Evolutionary conservation across 1,284 basidiomycete species (phyloP), one percentile per base, ranked within the genome.

Genomic region (Austroboletus niveus): DNA sequence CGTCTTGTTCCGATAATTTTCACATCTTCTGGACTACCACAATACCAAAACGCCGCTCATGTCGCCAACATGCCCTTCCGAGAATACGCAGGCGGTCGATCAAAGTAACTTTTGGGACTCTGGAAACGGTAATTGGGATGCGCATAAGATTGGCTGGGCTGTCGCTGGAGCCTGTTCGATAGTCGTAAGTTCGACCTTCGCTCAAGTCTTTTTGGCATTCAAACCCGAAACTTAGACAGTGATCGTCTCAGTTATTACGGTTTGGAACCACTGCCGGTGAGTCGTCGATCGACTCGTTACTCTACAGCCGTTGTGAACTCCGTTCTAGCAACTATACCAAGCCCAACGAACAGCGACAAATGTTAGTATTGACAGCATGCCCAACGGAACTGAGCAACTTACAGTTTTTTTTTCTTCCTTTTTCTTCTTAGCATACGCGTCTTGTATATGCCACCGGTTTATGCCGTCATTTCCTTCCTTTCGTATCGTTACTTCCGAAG

Each of bases 401-500:
- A 40, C 9, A 30, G 14, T 14, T 24, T 5, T 24, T 5, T 5
- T 2, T 24, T 24, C 22, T 24, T 5, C 22, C 22, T 24, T 24
- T 24, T 24, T 24, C 22, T 5, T 38, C 40, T 35, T 47, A 60
- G 65, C 31, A 69, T 90, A 31, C 82, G 89, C 54, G 82, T 91
- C 51, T 66, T 91, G 57, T 91, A 89, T 62, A 88, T 91, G 88
- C 88, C 88, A 4, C 79, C 82, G 3, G 75, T 91, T 45, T 93
- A 90, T 68, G 85, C 87, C n/a, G 73, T 94, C 62, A 83, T 94
- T 52, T 92, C 90, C 1, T 94, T 94, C 77, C 82, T 92, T 62
- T 91, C 89, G 22, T 95, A 92, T 62, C 81, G 92, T 5, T 94
- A 75, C 72, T 94, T 92, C 75, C 79, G 87, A 45, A 74, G 76